A percentile compares a stretch with the other conserved stretches of the same genome.
phyloP scores from a whole-genome alignment of 805 yeast species.

The Saccharomyces eubayanus region DNA sequence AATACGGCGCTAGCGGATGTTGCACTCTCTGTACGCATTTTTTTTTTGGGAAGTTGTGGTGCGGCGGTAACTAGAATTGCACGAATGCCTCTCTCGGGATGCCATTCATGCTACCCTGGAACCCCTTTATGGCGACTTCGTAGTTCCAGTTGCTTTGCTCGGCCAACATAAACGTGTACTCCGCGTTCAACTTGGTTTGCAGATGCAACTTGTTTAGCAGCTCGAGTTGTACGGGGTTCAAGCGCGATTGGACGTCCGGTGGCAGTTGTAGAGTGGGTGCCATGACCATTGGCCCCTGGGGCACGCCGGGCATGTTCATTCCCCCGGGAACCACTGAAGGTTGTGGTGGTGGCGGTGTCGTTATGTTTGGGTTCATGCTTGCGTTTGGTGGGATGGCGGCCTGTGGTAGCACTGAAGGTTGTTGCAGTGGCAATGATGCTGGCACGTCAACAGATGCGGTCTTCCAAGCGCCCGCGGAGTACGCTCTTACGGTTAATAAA shows the following conservation, averaged over 20 bases:
- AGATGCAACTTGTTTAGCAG: slow-evolving; percentile 54
- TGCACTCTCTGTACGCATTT: no score
- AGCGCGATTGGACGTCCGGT: slow-evolving; percentile 42
- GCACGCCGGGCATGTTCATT: not conserved
- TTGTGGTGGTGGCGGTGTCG: slow-evolving; percentile 6
- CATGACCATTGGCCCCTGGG: not conserved
- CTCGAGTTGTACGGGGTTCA: slow-evolving; percentile 51
- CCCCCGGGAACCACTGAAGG: slow-evolving; percentile 1
- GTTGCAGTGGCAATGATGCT: slow-evolving; percentile 3
- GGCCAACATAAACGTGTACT: slow-evolving; percentile 72
- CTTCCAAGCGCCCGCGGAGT: slow-evolving; percentile 53
- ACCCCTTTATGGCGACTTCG: slow-evolving; percentile 58
- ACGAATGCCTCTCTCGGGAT: slow-evolving; percentile 52
- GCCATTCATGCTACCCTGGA: slow-evolving; percentile 55
- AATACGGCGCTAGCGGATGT: not conserved
- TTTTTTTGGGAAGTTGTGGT: no score
- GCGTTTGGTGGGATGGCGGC: not conserved
- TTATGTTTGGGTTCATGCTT: not conserved
- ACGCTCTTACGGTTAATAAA: slow-evolving; percentile 57
- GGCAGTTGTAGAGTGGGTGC: slow-evolving; percentile 40
- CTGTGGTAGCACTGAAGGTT: not conserved
- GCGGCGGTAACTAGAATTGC: slow-evolving; percentile 8
- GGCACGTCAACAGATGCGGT: not conserved
- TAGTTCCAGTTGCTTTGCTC: slow-evolving; percentile 85
- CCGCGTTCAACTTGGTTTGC: slow-evolving; percentile 70